These are phyloP conservation scores for Neofusicoccum cordaticola DNA, from an alignment of 2,329 filamentous ascomycete species.

Conservation along the genomic window DNA sequence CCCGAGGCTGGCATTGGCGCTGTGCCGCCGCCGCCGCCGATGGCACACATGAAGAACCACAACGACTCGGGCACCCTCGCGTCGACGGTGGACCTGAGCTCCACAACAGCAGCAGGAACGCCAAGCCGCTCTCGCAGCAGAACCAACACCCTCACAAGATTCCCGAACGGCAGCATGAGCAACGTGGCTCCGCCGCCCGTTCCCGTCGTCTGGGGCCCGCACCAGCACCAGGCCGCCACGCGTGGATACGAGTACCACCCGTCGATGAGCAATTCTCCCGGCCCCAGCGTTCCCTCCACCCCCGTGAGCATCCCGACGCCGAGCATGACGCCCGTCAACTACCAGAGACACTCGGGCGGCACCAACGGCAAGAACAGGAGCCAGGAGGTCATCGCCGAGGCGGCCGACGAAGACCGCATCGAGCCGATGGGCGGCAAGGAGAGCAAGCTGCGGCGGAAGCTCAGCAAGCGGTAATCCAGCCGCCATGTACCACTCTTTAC, in stretches of 20 bases:
- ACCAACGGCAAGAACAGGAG: background rate
- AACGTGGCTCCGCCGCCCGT: slow-evolving; percentile 10
- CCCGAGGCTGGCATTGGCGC: background rate
- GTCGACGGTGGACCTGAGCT: background rate
- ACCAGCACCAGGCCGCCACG: slow-evolving; percentile 21
- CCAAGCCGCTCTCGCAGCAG: slow-evolving; percentile 14
- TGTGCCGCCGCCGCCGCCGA: slow-evolving; percentile 11
- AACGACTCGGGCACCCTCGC: slow-evolving; percentile 4
- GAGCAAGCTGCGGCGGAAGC: background rate
- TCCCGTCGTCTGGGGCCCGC: slow-evolving; percentile 23
- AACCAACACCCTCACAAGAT: slow-evolving; percentile 19
- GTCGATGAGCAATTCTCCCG: background rate
- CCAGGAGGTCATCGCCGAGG: slow-evolving; percentile 4
- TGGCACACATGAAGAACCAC: background rate
- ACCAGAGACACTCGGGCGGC: background rate
- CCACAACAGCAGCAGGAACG: background rate
- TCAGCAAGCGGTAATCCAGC: slow-evolving; percentile 1
- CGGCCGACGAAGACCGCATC: slow-evolving; percentile 5
- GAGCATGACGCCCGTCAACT: background rate
- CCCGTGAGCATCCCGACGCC: slow-evolving; percentile 1
- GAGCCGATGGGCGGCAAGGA: background rate
- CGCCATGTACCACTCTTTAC: too few relatives aligned
- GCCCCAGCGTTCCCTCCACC: background rate
- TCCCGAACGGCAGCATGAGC: slow-evolving; percentile 17
- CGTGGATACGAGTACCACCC: slow-evolving; percentile 17